Base-by-base conservation (phyloP, 2,329 filamentous ascomycete genomes). In the Rutstroemia sydowiana region DNA sequence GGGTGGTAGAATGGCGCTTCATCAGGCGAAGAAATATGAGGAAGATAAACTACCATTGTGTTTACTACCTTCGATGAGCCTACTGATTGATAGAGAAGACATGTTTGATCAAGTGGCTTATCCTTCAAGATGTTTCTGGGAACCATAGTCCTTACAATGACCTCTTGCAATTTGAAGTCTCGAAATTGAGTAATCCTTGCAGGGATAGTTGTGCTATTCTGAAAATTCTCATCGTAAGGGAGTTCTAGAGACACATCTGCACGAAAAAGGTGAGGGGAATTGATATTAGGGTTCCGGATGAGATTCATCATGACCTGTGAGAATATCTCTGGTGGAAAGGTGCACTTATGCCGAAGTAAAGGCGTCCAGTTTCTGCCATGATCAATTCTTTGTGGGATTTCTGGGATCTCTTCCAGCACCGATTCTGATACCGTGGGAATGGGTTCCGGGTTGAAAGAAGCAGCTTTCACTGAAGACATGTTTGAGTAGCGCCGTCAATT, bases 1-100 rank as follows among this genome's bases (percentile, higher is more conserved):
- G 92, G 92, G 65, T 96, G 91, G 68, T 96, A 97, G 69, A 87
- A 95, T 1, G 92, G 92, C 55, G 93, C 76, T 2, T 85, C 77
- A 13, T 78, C 73, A 10, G 76, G 71, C 1, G 71, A 71, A 30
- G 75, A 67, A 8, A 81, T 75, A 68, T 95, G 90, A 7, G 92
- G 89, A 5, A 87, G 74, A 66, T 95, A 95, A 31, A 95, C 68
- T 14, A 95, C 80, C 48, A 92, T 69, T 30, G 75, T 78, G 28
- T 70, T 69, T 36, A 63, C 54, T 16, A 63, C 59, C 39, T 51
- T 65, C 60, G 36, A 55, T 30, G 26, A 57, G 60, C 23, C 64
- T 62, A 18, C 54, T 14, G 63, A 61, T 5, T 66, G 63, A 66
- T 88, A 88, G 56, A 91, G 78, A 51, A 88, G 77, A 66, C 89